phyloP scores from a whole-genome alignment of 1,284 basidiomycete genomes.

The Stygiomarasmius scandens region DNA sequence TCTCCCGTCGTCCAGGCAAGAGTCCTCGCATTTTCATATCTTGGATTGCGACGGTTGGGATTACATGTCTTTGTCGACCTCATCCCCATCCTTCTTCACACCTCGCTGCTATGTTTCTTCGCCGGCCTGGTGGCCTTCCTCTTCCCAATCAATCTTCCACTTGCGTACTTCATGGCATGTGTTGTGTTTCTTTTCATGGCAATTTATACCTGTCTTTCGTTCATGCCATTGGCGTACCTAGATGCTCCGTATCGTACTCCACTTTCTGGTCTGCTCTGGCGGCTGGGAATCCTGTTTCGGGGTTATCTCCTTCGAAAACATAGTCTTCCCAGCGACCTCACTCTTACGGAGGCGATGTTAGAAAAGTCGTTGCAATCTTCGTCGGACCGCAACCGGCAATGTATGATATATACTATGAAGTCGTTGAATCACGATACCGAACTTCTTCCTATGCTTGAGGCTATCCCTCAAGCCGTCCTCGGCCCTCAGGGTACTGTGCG shows the following conservation, averaged over 20 bases:
- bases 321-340: not conserved
- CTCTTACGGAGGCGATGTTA: not conserved
- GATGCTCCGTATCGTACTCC: slow-evolving; percentile 17
- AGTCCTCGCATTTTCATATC: not conserved
- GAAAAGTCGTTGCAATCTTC: not conserved
- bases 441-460: too few relatives aligned
- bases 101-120: not conserved
- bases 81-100: not conserved
- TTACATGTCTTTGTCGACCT: not conserved
- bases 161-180: not conserved
- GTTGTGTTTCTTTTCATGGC: slow-evolving; percentile 3
- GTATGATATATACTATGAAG: too few relatives aligned
- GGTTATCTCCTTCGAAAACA: not conserved
- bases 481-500: too few relatives aligned
- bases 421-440: too few relatives aligned
- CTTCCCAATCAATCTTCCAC: not conserved
- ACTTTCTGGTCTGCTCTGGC: slow-evolving; percentile 2
- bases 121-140: not conserved
- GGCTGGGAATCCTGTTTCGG: not conserved
- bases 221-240: slow-evolving; percentile 9
- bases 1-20: not conserved
- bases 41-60: not conserved
- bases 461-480: too few relatives aligned
- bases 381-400: not conserved
- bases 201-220: slow-evolving; percentile 11